A percentile compares a stretch with the other conserved stretches of the same genome.
phyloP scores from a whole-genome alignment of 2,329 filamentous ascomycete genomes.

The Lachnum nothofagi region DNA sequence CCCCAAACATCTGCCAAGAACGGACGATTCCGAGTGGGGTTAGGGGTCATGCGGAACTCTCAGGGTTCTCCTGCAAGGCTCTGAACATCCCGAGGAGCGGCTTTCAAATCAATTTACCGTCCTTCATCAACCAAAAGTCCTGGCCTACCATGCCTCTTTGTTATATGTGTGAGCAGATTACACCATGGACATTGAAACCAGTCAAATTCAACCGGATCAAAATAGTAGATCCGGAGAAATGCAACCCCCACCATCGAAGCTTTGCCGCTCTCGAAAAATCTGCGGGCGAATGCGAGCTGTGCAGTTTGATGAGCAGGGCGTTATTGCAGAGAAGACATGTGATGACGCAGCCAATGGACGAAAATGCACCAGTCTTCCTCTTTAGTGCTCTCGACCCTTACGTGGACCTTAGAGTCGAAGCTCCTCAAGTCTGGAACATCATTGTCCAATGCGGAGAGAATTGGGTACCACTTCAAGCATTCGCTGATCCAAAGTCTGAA shows the following conservation, averaged over 20 bases:
- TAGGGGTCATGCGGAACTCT: too few relatives aligned
- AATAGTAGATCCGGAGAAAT: neutral
- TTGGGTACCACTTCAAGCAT: neutral
- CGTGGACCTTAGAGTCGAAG: neutral
- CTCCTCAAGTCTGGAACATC: neutral
- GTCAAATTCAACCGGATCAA: neutral
- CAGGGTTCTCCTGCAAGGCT: too few relatives aligned
- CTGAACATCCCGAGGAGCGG: too few relatives aligned
- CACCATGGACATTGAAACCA: conserved; percentile 1
- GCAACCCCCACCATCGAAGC: neutral
- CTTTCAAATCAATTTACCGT: too few relatives aligned
- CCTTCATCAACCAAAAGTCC: too few relatives aligned
- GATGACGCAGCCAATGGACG: neutral
- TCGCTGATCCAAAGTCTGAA: conserved; percentile 1
- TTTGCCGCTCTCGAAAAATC: conserved; percentile 1
- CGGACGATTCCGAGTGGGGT: too few relatives aligned
- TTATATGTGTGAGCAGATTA: conserved; percentile 3
- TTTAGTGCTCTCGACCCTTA: neutral
- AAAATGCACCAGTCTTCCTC: neutral
- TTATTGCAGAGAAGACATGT: neutral
- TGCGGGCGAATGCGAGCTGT: neutral
- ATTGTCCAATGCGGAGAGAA: conserved; percentile 2
- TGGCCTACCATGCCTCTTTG: conserved; percentile 8
- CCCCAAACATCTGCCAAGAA: too few relatives aligned
- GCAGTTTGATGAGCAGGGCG: neutral